Evolutionary conservation across 1,139 yeast species (phyloP).

Genomic region (Kodamaea sp.): DNA sequence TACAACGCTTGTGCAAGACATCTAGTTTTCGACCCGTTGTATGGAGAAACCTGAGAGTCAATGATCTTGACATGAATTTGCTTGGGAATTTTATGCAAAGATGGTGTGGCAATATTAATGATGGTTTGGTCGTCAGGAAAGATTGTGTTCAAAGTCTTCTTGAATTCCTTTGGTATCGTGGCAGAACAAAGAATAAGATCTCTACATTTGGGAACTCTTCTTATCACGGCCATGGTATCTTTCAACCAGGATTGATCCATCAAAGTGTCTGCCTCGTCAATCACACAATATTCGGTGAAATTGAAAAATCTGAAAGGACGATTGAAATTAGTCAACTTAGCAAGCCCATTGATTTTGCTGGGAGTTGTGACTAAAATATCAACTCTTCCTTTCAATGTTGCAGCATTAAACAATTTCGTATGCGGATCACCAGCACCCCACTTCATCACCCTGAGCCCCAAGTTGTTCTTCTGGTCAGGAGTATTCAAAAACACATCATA

Average conservation of each 20-base stretch:
- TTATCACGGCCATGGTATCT: slow-evolving; percentile 62
- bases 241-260: slow-evolving; percentile 81
- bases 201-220: slow-evolving; percentile 52
- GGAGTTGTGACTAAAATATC: slow-evolving; percentile 90
- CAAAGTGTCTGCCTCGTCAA: slow-evolving; percentile 96
- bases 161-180: slow-evolving; percentile 81
- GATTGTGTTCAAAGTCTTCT: slow-evolving; percentile 55
- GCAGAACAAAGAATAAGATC: slow-evolving; percentile 85
- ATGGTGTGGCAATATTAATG: slow-evolving; percentile 71
- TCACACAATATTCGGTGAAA: slow-evolving; percentile 59
- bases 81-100: slow-evolving; percentile 79
- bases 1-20: slow-evolving; percentile 87
- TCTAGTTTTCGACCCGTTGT: slow-evolving; percentile 76
- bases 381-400: slow-evolving; percentile 48
- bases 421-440: slow-evolving; percentile 61
- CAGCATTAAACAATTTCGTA: slow-evolving; percentile 48
- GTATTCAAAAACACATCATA: slow-evolving; percentile 25
- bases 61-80: slow-evolving; percentile 71
- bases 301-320: slow-evolving; percentile 51
- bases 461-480: slow-evolving; percentile 25
- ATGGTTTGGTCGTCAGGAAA: slow-evolving; percentile 62
- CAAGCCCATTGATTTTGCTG: slow-evolving; percentile 54
- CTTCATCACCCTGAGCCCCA: slow-evolving; percentile 50
- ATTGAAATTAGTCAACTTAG: slow-evolving; percentile 43
- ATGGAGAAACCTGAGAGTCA: slow-evolving; percentile 75